These are phyloP conservation scores for Nakazawaea molendinolei DNA, from an alignment of 805 yeast genomes.

Conservation along the genomic window DNA sequence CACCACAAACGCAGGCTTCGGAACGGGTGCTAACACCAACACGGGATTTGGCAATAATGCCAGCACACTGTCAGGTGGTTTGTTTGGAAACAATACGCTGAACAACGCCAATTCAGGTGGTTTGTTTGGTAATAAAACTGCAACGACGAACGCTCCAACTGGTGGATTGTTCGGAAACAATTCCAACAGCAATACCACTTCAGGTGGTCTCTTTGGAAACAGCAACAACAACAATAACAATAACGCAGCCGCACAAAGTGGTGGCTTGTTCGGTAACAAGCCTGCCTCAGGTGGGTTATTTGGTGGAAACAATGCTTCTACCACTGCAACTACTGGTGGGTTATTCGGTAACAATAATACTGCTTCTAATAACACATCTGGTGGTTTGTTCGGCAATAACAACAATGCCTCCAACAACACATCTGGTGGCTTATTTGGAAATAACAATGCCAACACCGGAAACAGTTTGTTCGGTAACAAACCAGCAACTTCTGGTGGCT, in stretches of 20 bases:
- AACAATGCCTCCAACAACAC: slow-evolving; percentile 8
- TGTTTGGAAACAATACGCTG: slow-evolving; percentile 22
- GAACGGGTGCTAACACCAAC: no score
- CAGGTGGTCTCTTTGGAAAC: slow-evolving; percentile 22
- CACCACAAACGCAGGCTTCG: no score
- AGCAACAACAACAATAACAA: slow-evolving; percentile 14
- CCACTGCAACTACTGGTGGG: slow-evolving; percentile 20
- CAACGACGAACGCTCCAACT: slow-evolving; percentile 12
- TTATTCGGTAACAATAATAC: slow-evolving; percentile 28
- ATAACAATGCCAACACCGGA: slow-evolving; percentile 12
- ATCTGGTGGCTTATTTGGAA: slow-evolving; percentile 19
- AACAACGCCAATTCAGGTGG: slow-evolving; percentile 18
- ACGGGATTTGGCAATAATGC: slow-evolving; percentile 18
- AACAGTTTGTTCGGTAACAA: no score
- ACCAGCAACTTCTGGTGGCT: slow-evolving; percentile 10
- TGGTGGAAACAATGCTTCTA: slow-evolving; percentile 22
- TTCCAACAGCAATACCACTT: slow-evolving; percentile 9
- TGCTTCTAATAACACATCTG: slow-evolving; percentile 13
- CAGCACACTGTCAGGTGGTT: slow-evolving; percentile 22
- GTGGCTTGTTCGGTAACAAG: slow-evolving; percentile 31
- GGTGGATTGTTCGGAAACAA: slow-evolving; percentile 17
- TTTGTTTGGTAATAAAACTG: slow-evolving; percentile 17
- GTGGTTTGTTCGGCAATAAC: slow-evolving; percentile 23
- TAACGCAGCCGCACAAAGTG: slow-evolving; percentile 16
- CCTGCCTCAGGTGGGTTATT: slow-evolving; percentile 27